phyloP scores from a whole-genome alignment of 257 asterid genomes.

The Coffea eugenioides region DNA sequence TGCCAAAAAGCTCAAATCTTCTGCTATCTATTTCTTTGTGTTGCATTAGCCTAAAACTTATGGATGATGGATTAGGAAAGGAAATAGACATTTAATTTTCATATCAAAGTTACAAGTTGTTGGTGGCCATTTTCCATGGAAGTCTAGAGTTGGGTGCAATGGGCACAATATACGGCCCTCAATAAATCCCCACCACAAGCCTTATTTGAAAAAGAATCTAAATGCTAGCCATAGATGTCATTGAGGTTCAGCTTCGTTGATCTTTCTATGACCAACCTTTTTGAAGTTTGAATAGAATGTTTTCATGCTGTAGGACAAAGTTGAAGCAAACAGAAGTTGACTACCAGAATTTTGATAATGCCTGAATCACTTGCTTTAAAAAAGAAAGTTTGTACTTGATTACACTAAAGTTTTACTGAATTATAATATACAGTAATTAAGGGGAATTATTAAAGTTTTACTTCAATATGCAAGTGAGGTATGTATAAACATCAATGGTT shows the following conservation, averaged over 20 bases:
- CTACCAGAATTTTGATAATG: constrained; percentile 39
- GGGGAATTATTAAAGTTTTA: no score
- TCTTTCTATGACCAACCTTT: background rate
- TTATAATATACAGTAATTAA: no score
- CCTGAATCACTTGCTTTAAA: no score
- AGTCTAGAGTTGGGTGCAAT: no score
- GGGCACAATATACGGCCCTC: no score
- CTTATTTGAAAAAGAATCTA: background rate
- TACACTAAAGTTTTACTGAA: no score
- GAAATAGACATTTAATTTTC: background rate
- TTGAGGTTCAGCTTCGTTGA: background rate
- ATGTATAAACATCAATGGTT: no score
- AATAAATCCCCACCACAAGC: no score
- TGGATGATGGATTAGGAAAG: background rate
- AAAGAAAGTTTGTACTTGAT: no score
- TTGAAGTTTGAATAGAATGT: background rate
- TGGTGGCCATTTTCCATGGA: background rate
- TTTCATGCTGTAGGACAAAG: constrained; percentile 65
- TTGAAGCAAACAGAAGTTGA: constrained; percentile 96
- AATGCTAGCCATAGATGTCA: background rate
- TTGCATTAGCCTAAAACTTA: background rate
- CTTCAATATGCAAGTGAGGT: no score
- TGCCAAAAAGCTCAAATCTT: background rate
- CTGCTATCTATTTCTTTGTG: background rate
- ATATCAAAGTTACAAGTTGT: background rate